Percentiles rank a stretch among this genome's conserved stretches.
Evolutionary conservation across 768 basidiomycete species (phyloP).

Genomic region (Rhodocollybia butyracea): DNA sequence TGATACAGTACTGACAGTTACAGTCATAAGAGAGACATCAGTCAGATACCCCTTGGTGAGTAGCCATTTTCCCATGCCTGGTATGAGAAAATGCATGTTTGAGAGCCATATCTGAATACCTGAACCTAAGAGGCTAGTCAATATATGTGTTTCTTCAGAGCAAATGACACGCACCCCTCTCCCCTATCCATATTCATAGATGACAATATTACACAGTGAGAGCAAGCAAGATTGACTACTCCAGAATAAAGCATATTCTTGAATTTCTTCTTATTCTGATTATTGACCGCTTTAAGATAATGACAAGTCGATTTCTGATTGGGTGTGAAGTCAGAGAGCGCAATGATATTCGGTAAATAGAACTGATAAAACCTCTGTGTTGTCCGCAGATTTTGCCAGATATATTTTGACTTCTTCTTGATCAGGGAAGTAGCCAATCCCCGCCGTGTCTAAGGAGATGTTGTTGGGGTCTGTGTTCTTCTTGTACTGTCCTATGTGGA

Average conservation of each 20-base stretch:
- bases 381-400: not conserved
- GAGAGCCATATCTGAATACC: not conserved
- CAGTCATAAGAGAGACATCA: no score
- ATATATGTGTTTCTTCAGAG: not conserved
- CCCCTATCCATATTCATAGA: conserved; percentile 5
- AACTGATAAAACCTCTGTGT: not conserved
- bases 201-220: conserved; percentile 19
- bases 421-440: conserved; percentile 15
- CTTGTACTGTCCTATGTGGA: conserved; percentile 17
- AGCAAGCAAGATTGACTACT: conserved; percentile 22
- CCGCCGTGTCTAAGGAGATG: conserved; percentile 17
- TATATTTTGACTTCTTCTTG: conserved; percentile 9
- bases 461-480: conserved; percentile 21
- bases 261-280: conserved; percentile 21
- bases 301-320: conserved; percentile 12
- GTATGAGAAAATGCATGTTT: not conserved
- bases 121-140: not conserved
- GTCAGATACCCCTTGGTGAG: no score
- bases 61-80: no score
- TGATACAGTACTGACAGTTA: no score
- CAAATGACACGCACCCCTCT: not conserved
- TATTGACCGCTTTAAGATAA: conserved; percentile 17
- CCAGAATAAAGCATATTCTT: conserved; percentile 24
- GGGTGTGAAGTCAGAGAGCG: not conserved
- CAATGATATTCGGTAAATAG: not conserved